A percentile compares a stretch with the other conserved stretches of the same genome.
phyloP scores from a whole-genome alignment of 2,329 filamentous ascomycete genomes.

The Pseudocercospora macadamiae region DNA sequence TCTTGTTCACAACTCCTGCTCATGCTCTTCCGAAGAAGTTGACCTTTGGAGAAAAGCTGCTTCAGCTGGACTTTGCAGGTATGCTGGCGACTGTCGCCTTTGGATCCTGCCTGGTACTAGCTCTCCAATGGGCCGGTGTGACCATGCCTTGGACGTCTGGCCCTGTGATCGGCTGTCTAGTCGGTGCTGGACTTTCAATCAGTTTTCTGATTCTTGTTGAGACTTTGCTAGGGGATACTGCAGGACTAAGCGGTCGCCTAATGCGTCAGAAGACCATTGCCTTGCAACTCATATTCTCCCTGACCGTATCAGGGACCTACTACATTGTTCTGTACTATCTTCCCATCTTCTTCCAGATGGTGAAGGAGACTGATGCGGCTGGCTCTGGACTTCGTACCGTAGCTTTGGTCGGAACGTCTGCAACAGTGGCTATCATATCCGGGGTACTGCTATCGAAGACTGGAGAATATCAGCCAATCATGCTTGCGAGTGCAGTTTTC shows the following conservation, averaged over 20 bases:
- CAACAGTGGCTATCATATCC: slow-evolving; percentile 16
- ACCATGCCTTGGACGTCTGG: slow-evolving; percentile 42
- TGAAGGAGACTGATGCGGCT: slow-evolving; percentile 41
- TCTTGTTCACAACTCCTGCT: slow-evolving; percentile 29
- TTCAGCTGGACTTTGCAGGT: slow-evolving; percentile 42
- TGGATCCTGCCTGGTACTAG: slow-evolving; percentile 47
- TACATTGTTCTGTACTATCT: slow-evolving; percentile 45
- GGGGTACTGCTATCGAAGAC: slow-evolving; percentile 4
- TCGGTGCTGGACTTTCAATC: slow-evolving; percentile 46
- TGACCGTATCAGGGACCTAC: neutral
- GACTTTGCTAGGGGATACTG: slow-evolving; percentile 24
- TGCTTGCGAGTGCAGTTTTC: slow-evolving; percentile 19
- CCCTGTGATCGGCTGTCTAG: slow-evolving; percentile 50
- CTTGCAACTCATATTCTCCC: slow-evolving; percentile 45
- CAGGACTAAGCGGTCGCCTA: slow-evolving; percentile 4
- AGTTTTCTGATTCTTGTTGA: slow-evolving; percentile 43
- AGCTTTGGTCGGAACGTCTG: slow-evolving; percentile 18
- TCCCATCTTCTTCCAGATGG: slow-evolving; percentile 57
- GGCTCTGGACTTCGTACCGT: slow-evolving; percentile 39
- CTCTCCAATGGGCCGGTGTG: slow-evolving; percentile 51
- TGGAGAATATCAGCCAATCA: slow-evolving; percentile 22
- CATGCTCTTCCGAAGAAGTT: slow-evolving; percentile 12
- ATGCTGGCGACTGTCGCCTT: slow-evolving; percentile 33
- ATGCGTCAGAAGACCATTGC: slow-evolving; percentile 42
- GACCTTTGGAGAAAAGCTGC: slow-evolving; percentile 27